Evolutionary conservation across 768 basidiomycete species (phyloP).

Genomic region (Cystobasidium onofrii): DNA sequence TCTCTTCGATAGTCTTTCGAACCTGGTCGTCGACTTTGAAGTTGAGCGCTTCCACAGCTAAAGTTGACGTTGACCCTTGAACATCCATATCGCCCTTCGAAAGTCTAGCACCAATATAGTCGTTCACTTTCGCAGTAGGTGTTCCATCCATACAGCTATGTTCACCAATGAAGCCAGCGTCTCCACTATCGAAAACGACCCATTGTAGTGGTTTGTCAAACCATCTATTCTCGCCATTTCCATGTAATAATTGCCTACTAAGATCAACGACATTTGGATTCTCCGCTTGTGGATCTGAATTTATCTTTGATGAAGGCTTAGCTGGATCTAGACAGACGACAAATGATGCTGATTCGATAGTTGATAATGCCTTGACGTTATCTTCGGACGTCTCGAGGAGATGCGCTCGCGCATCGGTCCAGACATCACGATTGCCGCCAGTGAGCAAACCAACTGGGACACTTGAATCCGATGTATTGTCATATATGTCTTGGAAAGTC

Average conservation of each 20-base stretch:
- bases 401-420: constrained; percentile 69
- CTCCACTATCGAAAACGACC: constrained; percentile 86
- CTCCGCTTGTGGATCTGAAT: not conserved
- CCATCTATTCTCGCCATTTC: constrained; percentile 83
- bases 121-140: constrained; percentile 64
- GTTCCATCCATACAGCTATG: constrained; percentile 68
- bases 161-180: constrained; percentile 68
- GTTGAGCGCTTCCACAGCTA: constrained; percentile 47
- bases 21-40: constrained; percentile 61
- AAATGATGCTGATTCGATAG: constrained; percentile 81
- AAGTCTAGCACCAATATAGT: constrained; percentile 66
- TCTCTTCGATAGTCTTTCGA: constrained; percentile 52
- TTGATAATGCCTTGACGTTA: constrained; percentile 62
- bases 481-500: not conserved
- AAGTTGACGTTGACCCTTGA: constrained; percentile 42
- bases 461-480: not conserved
- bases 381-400: constrained; percentile 45
- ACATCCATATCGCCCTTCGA: constrained; percentile 54
- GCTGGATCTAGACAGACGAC: constrained; percentile 60
- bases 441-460: constrained; percentile 71
- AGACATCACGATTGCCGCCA: constrained; percentile 75
- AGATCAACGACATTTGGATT: constrained; percentile 27
- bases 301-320: not conserved
- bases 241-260: constrained; percentile 35
- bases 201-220: constrained; percentile 89